These are phyloP conservation scores for Hypocreales sp. DNA, from an alignment of 2,329 filamentous ascomycete genomes.

Conservation along the genomic window DNA sequence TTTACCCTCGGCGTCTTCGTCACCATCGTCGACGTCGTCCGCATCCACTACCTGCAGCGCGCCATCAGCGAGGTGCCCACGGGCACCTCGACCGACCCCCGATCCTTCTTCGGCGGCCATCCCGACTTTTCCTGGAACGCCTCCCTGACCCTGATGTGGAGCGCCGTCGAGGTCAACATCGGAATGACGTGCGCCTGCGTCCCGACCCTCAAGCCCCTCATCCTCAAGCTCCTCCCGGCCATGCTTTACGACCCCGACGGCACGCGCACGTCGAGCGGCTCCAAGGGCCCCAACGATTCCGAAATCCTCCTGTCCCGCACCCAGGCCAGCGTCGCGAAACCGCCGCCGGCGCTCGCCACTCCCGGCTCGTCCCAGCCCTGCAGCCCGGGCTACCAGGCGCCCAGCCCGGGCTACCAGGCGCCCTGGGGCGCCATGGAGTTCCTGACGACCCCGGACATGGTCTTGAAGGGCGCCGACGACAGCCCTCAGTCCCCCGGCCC, in stretches of 20 bases:
- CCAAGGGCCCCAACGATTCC: slow-evolving; percentile 15
- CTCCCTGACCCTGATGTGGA: slow-evolving; percentile 84
- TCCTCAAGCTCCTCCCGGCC: slow-evolving; percentile 45
- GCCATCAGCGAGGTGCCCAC: slow-evolving; percentile 36
- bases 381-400: slow-evolving; percentile 9
- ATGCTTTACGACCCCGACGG: slow-evolving; percentile 38
- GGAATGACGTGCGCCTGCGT: slow-evolving; percentile 85
- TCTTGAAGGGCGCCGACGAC: slow-evolving; percentile 1
- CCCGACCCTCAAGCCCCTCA: slow-evolving; percentile 79
- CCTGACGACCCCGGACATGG: slow-evolving; percentile 25
- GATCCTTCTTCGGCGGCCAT: slow-evolving; percentile 33
- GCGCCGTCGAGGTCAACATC: slow-evolving; percentile 76
- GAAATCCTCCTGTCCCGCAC: slow-evolving; percentile 11
- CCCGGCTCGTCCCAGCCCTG: slow-evolving; percentile 1
- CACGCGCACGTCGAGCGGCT: slow-evolving; percentile 12
- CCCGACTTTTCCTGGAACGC: slow-evolving; percentile 55
- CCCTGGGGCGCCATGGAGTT: slow-evolving; percentile 27
- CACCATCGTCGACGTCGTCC: slow-evolving; percentile 71
- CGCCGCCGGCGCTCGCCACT: background rate
- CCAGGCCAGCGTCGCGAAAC: background rate
- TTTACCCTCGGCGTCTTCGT: slow-evolving; percentile 83
- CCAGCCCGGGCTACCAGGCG: slow-evolving; percentile 9
- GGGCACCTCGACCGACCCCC: slow-evolving; percentile 17
- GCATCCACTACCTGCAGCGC: slow-evolving; percentile 78
- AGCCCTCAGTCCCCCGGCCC: slow-evolving; percentile 1